Base-by-base conservation (phyloP, 108 stramenopile species). In the Fragilariopsis cylindrus region DNA sequence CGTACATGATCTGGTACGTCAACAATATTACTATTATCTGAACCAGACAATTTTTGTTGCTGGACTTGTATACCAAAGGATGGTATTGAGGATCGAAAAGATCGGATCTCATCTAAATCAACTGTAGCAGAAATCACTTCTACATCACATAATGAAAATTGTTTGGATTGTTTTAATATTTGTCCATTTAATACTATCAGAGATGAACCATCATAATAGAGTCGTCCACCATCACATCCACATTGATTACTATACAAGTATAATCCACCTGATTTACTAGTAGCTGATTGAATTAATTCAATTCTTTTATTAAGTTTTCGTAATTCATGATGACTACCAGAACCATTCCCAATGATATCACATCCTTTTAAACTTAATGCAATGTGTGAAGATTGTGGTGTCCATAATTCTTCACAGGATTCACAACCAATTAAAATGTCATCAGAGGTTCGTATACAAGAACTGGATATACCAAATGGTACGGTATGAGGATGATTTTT, bases 401-500 rank as follows among this genome's bases (percentile, higher is more conserved):
- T 97, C 96, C 97, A 99, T 3, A 99, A 83, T 83, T 99, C 99
- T 82, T 98, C 99, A 75, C 99, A 99, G 63, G 93, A 92, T 86
- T 99, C 99, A 53, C 92, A 90, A 58, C 96, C 97, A 63, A 99
- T 70, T 7, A 82, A 70, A 0, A 89, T 78, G 3, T 64, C 89
- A 64, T 98, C 97, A 13, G 70, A 69, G 16, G 83, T 73, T 63
- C 86, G 81, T 0, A 99, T 7, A 63, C 16, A 63, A 12, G 43
- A 18, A 54, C 73, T 82, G 6, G 76, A 75, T 45, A 83, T 55
- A 11, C 96, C 98, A 71, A 97, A 91, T 19, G 91, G 93, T 4
- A 77, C 92, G 6, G 57, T 49, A 3, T 43, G 39, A 0, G 67
- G 67, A 47, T 68, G 67, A 19, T 68, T 48, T n/a, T 53, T n/a